phyloP scores from a whole-genome alignment of 1,139 yeast species.

The Diutina pseudorugosa region DNA sequence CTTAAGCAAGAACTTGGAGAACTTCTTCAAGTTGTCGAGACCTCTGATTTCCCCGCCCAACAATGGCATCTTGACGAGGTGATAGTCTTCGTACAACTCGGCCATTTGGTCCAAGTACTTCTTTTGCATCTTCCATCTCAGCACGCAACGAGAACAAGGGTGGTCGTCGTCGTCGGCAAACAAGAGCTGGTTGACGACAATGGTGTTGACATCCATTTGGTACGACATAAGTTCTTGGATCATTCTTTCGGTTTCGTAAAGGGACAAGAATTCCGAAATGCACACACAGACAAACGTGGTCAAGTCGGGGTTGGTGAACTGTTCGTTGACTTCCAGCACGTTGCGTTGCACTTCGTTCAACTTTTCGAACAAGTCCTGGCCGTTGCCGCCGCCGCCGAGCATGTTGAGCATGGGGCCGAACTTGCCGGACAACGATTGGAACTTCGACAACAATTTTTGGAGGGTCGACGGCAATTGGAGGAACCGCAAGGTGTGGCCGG shows the following conservation, averaged over 20 bases:
- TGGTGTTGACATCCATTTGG: conserved; percentile 92
- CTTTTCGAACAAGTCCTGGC: conserved; percentile 68
- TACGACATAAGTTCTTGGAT: conserved; percentile 90
- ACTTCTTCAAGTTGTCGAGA: conserved; percentile 65
- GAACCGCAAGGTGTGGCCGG: conserved; percentile 93
- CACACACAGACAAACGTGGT: conserved; percentile 97
- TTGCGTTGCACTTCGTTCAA: conserved; percentile 73
- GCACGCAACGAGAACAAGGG: conserved; percentile 74
- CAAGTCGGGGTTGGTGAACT: conserved; percentile 89
- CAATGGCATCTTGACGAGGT: conserved; percentile 87
- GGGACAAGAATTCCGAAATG: conserved; percentile 87
- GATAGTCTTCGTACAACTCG: conserved; percentile 91
- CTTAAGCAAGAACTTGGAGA: conserved; percentile 53
- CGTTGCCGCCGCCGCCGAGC: conserved; percentile 50
- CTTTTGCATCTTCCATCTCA: conserved; percentile 93
- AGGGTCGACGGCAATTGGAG: conserved; percentile 87
- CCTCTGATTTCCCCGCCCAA: conserved; percentile 93
- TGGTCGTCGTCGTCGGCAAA: conserved; percentile 67
- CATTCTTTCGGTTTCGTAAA: conserved; percentile 95
- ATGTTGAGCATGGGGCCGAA: conserved; percentile 86
- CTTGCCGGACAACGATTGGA: conserved; percentile 73
- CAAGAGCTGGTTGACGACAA: conserved; percentile 85
- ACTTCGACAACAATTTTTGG: conserved; percentile 75
- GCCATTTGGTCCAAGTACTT: conserved; percentile 90
- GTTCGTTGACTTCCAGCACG: conserved; percentile 82